Evolutionary conservation across 1,284 basidiomycete species (phyloP).

Genomic region (Ustilago vetiveriae): DNA sequence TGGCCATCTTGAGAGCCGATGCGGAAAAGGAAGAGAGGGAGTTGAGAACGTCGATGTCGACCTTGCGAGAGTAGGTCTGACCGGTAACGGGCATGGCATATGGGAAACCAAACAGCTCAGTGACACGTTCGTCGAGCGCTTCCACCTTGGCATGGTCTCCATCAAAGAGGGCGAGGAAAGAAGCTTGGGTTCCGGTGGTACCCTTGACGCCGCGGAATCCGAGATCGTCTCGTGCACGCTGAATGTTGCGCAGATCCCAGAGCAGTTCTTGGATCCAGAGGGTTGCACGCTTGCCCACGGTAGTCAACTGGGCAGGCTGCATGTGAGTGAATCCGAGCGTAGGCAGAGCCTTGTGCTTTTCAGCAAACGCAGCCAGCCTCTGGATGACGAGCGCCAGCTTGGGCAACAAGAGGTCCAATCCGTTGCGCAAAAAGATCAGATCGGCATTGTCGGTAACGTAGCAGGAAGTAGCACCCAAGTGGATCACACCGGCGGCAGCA

Average conservation of each 20-base stretch:
- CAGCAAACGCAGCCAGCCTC: conserved; percentile 82
- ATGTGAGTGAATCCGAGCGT: conserved; percentile 96
- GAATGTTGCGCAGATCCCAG: conserved; percentile 95
- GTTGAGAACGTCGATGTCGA: conserved; percentile 91
- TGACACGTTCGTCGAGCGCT: conserved; percentile 79
- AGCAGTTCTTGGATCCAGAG: conserved; percentile 93
- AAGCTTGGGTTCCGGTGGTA: conserved; percentile 97
- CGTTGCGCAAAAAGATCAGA: conserved; percentile 92
- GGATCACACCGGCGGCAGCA: conserved; percentile 95
- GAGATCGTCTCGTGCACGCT: conserved; percentile 88
- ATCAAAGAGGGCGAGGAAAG: conserved; percentile 92
- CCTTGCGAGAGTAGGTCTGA: conserved; percentile 98
- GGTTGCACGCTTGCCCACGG: conserved; percentile 98
- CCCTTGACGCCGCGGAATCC: conserved; percentile 99
- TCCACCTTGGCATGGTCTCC: conserved; percentile 88
- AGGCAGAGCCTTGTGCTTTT: conserved; percentile 69
- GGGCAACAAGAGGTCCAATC: conserved; percentile 82
- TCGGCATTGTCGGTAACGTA: conserved; percentile 93
- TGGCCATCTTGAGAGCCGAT: conserved; percentile 97
- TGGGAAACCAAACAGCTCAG: conserved; percentile 86
- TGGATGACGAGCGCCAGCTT: conserved; percentile 90
- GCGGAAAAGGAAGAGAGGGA: conserved; percentile 91
- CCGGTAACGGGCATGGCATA: conserved; percentile 97
- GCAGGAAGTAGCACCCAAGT: conserved; percentile 96
- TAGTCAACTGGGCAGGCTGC: conserved; percentile 97